Percentiles rank a stretch among this genome's conserved stretches.
Evolutionary conservation across 805 yeast species (phyloP).

Genomic region (Saccharomycopsis olivae): DNA sequence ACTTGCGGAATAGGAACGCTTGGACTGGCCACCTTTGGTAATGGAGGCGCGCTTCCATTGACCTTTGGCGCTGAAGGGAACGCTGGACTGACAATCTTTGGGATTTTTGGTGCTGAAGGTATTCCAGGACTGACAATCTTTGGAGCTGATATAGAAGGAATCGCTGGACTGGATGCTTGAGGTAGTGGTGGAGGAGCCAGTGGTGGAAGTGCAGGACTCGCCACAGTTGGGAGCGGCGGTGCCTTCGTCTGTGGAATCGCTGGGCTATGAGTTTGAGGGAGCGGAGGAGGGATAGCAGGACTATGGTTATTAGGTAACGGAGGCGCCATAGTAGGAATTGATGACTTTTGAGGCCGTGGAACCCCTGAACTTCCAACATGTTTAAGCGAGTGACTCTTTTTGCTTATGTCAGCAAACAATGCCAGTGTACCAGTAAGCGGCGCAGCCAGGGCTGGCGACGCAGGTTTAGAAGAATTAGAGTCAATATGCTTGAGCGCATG

Average conservation of each 20-base stretch:
- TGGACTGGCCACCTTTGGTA: constrained; percentile 18
- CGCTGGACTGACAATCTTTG: too few species aligned
- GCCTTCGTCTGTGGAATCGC: constrained; percentile 15
- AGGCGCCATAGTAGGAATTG: constrained; percentile 1
- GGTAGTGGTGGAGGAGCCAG: constrained; percentile 21
- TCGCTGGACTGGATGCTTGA: constrained; percentile 12
- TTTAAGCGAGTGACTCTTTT: too few species aligned
- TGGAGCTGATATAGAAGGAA: constrained; percentile 1
- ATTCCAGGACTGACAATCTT: too few species aligned
- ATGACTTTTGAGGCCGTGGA: neutral
- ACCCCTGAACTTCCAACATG: too few species aligned
- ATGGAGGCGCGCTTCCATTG: constrained; percentile 19
- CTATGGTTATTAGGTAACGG: constrained; percentile 14
- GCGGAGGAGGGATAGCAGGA: constrained; percentile 17
- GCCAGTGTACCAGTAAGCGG: too few species aligned
- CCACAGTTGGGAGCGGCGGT: constrained; percentile 19
- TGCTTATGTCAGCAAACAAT: too few species aligned
- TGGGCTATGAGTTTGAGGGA: constrained; percentile 15
- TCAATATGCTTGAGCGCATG: too few species aligned
- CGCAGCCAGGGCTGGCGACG: too few species aligned
- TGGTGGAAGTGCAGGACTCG: constrained; percentile 17
- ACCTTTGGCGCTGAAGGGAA: too few species aligned
- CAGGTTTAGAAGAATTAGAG: too few species aligned
- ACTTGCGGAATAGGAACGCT: too few species aligned
- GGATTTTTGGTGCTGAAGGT: too few species aligned